Base-by-base conservation (phyloP, 371 early-diverging fungal genomes). In the Phascolomyces articulosus region DNA sequence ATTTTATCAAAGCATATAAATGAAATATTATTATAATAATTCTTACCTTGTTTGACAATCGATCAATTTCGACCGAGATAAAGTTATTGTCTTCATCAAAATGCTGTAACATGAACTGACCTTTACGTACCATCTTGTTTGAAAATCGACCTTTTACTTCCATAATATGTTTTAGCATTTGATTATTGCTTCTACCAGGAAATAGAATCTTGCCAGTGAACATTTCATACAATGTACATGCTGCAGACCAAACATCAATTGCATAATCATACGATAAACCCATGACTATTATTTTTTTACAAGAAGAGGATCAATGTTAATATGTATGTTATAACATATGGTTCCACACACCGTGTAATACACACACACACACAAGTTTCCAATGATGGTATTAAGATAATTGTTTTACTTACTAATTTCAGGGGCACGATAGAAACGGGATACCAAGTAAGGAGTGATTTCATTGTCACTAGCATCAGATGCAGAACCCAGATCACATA, bases 161-260 rank as follows among this genome's bases (percentile, higher is more conserved):
- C 95, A 96, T 96, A 83, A 96, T 95, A 55, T 92, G 85, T 66
- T 85, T 86, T 54, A 98, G 81, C 98, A 98, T 98, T 63, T 97
- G 95, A 77, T 97, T 97, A 75, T 98, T 98, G 71, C 81, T 91
- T 62, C 91, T 80, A 4, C 98, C 99, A 11, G 98, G 93, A 70
- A 97, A 97, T 64, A 98, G 72, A 23, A 97, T 95, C 74, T 91
- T 91, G 60, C 97, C 98, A 1, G 96, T 97, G 67, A 90, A 95
- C 24, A 99, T 78, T 82, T 99, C 99, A 63, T 95, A 99, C 29
- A 99, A 84, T 16, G 99, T 95, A 74, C 95, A 97, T 4, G 95
- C 99, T n/a, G 97, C 88, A 18, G 98, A 96, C 99, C 99, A 99
- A 64, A 99, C 91, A 73, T 99, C 98, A 57, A 97, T 80, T 2